Evolutionary conservation across 495 filamentous ascomycete species (phyloP).

Genomic region (Neurospora sp.): DNA sequence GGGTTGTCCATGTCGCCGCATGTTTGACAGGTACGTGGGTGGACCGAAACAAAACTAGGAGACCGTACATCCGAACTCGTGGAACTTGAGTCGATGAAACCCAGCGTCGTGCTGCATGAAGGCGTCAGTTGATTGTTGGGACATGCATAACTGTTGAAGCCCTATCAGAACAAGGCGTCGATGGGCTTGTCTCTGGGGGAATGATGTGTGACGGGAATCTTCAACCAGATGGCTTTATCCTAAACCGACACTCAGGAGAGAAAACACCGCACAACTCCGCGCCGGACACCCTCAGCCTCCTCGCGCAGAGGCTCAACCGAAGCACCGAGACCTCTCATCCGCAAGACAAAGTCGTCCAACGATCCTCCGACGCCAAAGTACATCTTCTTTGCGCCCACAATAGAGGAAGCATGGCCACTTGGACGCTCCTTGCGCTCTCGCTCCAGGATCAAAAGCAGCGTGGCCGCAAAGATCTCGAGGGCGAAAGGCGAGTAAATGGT

Average conservation of each 20-base stretch:
- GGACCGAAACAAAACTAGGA: not conserved
- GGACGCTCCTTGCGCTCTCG: conserved; percentile 34
- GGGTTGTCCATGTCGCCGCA: not conserved
- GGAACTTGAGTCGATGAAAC: not conserved
- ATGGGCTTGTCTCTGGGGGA: not conserved
- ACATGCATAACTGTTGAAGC: not conserved
- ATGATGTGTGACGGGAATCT: not conserved
- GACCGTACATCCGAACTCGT: not conserved
- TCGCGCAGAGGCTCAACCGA: conserved; percentile 53
- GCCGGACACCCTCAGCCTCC: conserved; percentile 48
- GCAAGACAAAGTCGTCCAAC: conserved; percentile 73
- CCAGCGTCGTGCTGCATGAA: not conserved
- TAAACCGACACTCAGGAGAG: conserved; percentile 14
- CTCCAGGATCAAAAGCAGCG: conserved; percentile 54
- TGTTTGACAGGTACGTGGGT: not conserved
- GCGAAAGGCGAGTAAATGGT: conserved; percentile 88
- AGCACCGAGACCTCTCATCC: conserved; percentile 45
- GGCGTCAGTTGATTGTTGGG: not conserved
- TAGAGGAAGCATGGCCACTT: conserved; percentile 42
- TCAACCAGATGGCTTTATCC: not conserved
- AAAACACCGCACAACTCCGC: conserved; percentile 40
- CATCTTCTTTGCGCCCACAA: conserved; percentile 86
- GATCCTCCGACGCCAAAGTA: conserved; percentile 97
- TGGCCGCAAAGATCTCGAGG: conserved; percentile 61
- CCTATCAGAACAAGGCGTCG: not conserved